A percentile compares a stretch with the other conserved stretches of the same genome.
Evolutionary conservation across 2,329 filamentous ascomycete species (phyloP).

Genomic region (Microdochium paspali): DNA sequence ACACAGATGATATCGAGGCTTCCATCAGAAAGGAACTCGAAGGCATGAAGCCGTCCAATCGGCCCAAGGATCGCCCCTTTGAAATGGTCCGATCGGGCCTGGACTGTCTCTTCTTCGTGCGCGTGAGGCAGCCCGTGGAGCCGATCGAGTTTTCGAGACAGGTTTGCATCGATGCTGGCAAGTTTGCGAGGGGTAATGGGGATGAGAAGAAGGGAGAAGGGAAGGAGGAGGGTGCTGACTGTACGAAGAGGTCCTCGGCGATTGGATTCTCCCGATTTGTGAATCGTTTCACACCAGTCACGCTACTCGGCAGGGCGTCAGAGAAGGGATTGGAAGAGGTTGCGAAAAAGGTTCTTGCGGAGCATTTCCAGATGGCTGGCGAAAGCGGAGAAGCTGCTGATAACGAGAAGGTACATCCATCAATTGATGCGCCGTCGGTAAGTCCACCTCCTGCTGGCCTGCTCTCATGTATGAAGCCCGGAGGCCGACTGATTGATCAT

Average conservation of each 20-base stretch:
- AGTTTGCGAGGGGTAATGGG: neutral
- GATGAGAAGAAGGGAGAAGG: conserved; percentile 22
- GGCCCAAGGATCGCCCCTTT: conserved; percentile 38
- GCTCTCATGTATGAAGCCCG: conserved; percentile 4
- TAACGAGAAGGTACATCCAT: conserved; percentile 5
- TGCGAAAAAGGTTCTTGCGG: conserved; percentile 50
- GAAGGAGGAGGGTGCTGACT: conserved; percentile 27
- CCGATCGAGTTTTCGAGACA: conserved; percentile 42
- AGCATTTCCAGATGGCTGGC: conserved; percentile 46
- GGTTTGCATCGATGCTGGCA: conserved; percentile 45
- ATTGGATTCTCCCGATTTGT: conserved; percentile 35
- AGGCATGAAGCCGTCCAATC: conserved; percentile 39
- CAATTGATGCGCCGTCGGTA: conserved; percentile 27
- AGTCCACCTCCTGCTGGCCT: conserved; percentile 14
- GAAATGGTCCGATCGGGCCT: conserved; percentile 43
- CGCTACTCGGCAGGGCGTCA: conserved; percentile 50
- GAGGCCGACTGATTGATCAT: conserved; percentile 2
- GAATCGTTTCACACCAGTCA: conserved; percentile 48
- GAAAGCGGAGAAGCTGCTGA: conserved; percentile 1
- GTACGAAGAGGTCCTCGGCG: neutral
- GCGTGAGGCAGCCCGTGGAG: conserved; percentile 43
- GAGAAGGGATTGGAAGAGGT: conserved; percentile 59
- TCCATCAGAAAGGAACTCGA: conserved; percentile 65
- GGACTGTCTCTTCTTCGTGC: conserved; percentile 57
- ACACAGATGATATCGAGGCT: conserved; percentile 53